These are phyloP conservation scores for Yarrowia galli DNA, from an alignment of 1,139 yeast genomes.

Conservation along the genomic window DNA sequence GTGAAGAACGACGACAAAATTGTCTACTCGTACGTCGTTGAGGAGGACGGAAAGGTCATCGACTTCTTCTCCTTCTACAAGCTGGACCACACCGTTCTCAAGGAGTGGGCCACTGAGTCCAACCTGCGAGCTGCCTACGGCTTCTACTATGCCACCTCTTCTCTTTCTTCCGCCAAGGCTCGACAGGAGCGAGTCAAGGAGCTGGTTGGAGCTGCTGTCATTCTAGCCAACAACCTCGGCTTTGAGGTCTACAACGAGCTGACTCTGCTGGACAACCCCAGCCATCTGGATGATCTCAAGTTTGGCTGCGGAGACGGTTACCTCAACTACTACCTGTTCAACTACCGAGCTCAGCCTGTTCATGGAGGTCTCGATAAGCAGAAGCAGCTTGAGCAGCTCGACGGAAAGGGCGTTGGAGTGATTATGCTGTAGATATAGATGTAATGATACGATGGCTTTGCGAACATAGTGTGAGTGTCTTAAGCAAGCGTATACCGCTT, in stretches of 20 bases:
- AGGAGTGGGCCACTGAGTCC: conserved; percentile 64
- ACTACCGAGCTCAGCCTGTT: conserved; percentile 82
- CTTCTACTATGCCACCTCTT: conserved; percentile 80
- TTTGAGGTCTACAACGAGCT: conserved; percentile 95
- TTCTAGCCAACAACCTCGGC: conserved; percentile 67
- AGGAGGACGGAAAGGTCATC: conserved; percentile 67
- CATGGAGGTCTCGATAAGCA: conserved; percentile 75
- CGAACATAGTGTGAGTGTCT: too few species aligned
- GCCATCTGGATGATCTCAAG: conserved; percentile 79
- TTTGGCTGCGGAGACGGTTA: conserved; percentile 96
- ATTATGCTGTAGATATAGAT: conserved; percentile 66
- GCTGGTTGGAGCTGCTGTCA: conserved; percentile 76
- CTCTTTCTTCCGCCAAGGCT: conserved; percentile 43
- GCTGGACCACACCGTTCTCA: conserved; percentile 83
- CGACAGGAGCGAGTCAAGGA: conserved; percentile 66
- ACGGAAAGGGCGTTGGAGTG: conserved; percentile 72
- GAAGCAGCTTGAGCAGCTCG: conserved; percentile 57
- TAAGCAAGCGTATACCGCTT: too few species aligned
- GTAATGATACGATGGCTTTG: not conserved
- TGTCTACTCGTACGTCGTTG: conserved; percentile 73
- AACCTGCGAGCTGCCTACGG: conserved; percentile 86
- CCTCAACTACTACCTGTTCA: conserved; percentile 88
- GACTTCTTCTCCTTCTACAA: conserved; percentile 91
- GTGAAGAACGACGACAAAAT: conserved; percentile 57
- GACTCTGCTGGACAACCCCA: conserved; percentile 86